Evolutionary conservation across 345 rosid species (phyloP).

Genomic region (Orychophragmus violaceus): DNA sequence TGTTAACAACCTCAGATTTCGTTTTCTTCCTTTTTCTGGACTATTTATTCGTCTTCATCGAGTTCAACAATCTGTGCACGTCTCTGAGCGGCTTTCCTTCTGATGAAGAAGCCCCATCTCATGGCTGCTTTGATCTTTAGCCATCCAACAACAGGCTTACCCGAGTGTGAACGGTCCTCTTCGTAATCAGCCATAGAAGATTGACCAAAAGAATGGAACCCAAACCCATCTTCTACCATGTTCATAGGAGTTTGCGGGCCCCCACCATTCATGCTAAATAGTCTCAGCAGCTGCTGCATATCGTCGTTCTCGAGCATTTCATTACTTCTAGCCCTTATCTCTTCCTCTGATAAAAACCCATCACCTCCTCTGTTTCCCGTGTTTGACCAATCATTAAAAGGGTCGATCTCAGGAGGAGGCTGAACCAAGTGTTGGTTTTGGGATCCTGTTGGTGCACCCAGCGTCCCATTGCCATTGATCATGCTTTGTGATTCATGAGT

Average conservation of each 20-base stretch:
- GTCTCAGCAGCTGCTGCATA: constrained; percentile 77
- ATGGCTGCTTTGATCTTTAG: constrained; percentile 96
- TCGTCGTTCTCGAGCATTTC: constrained; percentile 92
- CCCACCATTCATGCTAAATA: constrained; percentile 61
- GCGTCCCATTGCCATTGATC: constrained; percentile 27
- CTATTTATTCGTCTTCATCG: constrained; percentile 34
- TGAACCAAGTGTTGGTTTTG: constrained; percentile 34
- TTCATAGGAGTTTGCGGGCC: constrained; percentile 39
- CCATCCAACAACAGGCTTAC: constrained; percentile 95
- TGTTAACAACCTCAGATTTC: not conserved
- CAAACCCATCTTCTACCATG: constrained; percentile 46
- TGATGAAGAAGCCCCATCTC: constrained; percentile 90
- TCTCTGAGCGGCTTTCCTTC: constrained; percentile 91
- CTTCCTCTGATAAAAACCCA: constrained; percentile 74
- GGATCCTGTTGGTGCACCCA: constrained; percentile 34
- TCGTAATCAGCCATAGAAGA: constrained; percentile 40
- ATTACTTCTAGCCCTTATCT: constrained; percentile 66
- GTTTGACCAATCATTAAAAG: constrained; percentile 50
- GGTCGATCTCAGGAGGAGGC: constrained; percentile 31
- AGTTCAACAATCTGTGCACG: constrained; percentile 80
- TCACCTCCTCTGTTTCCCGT: constrained; percentile 44
- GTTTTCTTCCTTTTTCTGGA: not conserved
- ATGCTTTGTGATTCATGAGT: constrained; percentile 19
- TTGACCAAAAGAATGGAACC: constrained; percentile 34
- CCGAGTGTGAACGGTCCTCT: constrained; percentile 50